phyloP scores from a whole-genome alignment of 805 yeast genomes.

The Wickerhamiella domercqiae region DNA sequence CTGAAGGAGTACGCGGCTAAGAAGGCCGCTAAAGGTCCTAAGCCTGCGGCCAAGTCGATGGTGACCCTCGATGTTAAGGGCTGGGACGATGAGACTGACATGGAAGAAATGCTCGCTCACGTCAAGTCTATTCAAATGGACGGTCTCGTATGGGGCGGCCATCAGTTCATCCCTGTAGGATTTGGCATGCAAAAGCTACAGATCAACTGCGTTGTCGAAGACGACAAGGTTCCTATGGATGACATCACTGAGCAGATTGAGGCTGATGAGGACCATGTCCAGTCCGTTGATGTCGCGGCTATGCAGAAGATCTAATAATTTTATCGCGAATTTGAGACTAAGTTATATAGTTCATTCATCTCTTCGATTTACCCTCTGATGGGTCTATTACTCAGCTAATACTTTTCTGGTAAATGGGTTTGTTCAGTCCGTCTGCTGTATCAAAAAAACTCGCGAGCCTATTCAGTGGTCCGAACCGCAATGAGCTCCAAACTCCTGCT shows the following conservation, averaged over 20 bases:
- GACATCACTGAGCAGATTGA: slow-evolving; percentile 60
- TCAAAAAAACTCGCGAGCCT: too few species aligned
- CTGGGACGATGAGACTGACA: slow-evolving; percentile 99
- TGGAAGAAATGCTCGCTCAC: slow-evolving; percentile 72
- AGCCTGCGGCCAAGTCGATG: slow-evolving; percentile 96
- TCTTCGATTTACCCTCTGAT: too few species aligned
- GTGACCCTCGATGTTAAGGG: slow-evolving; percentile 97
- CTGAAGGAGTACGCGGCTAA: slow-evolving; percentile 94
- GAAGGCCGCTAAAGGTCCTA: slow-evolving; percentile 94
- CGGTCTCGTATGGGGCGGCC: slow-evolving; percentile 98
- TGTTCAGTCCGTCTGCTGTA: too few species aligned
- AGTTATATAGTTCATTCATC: not conserved
- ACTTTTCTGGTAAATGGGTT: too few species aligned
- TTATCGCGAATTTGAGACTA: not conserved
- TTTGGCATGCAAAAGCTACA: slow-evolving; percentile 99
- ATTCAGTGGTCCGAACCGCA: too few species aligned
- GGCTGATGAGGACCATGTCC: slow-evolving; percentile 98
- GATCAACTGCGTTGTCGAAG: slow-evolving; percentile 96
- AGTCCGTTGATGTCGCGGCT: slow-evolving; percentile 97
- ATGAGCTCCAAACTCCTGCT: too few species aligned
- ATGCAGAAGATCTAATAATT: slow-evolving; percentile 78
- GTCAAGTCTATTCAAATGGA: slow-evolving; percentile 77
- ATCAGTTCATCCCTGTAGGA: slow-evolving; percentile 92
- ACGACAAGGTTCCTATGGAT: slow-evolving; percentile 83
- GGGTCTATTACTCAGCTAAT: too few species aligned